These are phyloP conservation scores for Vararia minispora DNA, from an alignment of 768 basidiomycete species.

Conservation along the genomic window DNA sequence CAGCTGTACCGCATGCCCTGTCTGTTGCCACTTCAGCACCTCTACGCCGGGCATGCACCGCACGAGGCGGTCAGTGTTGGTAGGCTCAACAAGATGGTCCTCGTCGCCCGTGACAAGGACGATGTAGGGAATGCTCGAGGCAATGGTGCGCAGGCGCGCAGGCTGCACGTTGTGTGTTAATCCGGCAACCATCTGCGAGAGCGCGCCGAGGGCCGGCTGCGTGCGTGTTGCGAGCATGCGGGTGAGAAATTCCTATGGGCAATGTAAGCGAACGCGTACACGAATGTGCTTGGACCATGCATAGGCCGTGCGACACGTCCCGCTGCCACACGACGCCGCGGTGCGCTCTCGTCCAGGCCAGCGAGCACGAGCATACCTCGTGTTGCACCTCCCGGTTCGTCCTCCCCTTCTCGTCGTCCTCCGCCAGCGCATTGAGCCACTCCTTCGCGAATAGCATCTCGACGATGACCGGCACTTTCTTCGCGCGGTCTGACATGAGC, in stretches of 20 bases:
- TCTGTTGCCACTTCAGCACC: conserved; percentile 41
- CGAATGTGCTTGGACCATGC: background rate
- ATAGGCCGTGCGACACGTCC: background rate
- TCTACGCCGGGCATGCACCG: conserved; percentile 46
- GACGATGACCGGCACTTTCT: conserved; percentile 39
- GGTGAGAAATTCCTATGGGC: conserved; percentile 29
- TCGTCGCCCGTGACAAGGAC: conserved; percentile 56
- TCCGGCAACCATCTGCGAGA: conserved; percentile 66
- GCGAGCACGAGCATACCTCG: conserved; percentile 31
- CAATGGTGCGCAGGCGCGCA: conserved; percentile 22
- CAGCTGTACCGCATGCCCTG: conserved; percentile 50
- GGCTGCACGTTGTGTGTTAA: conserved; percentile 47
- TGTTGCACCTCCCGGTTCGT: conserved; percentile 55
- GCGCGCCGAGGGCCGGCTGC: conserved; percentile 46
- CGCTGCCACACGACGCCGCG: too few relatives aligned
- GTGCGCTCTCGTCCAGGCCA: background rate
- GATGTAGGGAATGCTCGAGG: conserved; percentile 51
- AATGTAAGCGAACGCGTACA: background rate
- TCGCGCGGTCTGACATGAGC: conserved; percentile 27
- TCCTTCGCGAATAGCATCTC: conserved; percentile 45
- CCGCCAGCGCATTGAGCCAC: conserved; percentile 51
- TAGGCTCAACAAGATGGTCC: conserved; percentile 44
- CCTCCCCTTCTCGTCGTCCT: conserved; percentile 41
- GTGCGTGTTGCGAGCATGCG: conserved; percentile 43
- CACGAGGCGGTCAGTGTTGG: conserved; percentile 42